These are phyloP conservation scores for Pulveroboletus sp. DNA, from an alignment of 1,284 basidiomycete species.

Conservation along the genomic window DNA sequence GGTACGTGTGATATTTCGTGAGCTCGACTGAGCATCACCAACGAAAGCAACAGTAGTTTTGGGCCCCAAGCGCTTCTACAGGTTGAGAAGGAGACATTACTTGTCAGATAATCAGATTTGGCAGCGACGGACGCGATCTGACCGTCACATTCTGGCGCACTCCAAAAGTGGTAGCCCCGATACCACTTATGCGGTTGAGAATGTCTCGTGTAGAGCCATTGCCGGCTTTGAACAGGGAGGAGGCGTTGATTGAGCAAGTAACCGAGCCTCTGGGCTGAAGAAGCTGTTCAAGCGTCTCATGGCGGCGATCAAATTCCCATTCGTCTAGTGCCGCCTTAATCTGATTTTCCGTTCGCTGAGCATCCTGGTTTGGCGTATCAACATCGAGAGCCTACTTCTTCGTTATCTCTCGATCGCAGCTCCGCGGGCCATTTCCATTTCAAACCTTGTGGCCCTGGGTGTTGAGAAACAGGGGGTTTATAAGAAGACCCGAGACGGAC, in stretches of 20 bases:
- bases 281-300: conserved; percentile 46
- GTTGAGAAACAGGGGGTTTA: conserved; percentile 11
- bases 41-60: conserved; percentile 41
- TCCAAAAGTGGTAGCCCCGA: conserved; percentile 37
- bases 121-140: conserved; percentile 20
- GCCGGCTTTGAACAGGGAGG: conserved; percentile 45
- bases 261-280: conserved; percentile 52
- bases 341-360: conserved; percentile 40
- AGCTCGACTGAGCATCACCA: conserved; percentile 34
- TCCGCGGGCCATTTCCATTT: conserved; percentile 43
- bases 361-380: conserved; percentile 13
- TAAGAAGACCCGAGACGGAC: conserved; percentile 7
- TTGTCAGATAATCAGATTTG: conserved; percentile 28
- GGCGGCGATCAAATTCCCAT: conserved; percentile 43
- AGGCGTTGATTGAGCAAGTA: conserved; percentile 49
- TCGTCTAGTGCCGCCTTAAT: conserved; percentile 48
- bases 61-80: conserved; percentile 44
- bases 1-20: conserved; percentile 39
- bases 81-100: conserved; percentile 4
- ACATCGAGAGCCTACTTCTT: conserved; percentile 49
- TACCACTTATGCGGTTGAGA: conserved; percentile 38
- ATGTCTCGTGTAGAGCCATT: conserved; percentile 31
- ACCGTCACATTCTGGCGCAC: conserved; percentile 46
- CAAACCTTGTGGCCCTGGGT: conserved; percentile 55
- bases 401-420: conserved; percentile 46